These are phyloP conservation scores for Umbellularia californica DNA, from an alignment of 164 flowering plant species.

Conservation along the genomic window DNA sequence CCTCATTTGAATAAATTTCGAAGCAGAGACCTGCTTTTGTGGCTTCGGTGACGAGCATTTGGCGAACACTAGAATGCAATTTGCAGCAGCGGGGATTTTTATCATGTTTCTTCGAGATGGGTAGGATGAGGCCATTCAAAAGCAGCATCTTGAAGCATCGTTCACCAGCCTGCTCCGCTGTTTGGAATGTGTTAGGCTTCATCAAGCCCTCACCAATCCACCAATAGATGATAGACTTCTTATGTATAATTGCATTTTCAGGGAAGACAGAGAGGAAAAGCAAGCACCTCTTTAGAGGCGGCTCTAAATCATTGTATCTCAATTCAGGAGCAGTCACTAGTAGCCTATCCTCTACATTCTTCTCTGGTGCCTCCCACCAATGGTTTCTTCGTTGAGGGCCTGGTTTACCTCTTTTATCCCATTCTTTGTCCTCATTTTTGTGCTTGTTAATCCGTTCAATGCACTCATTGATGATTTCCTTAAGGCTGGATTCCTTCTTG, in stretches of 20 bases:
- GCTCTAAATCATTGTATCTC: neutral
- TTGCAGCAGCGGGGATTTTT: constrained; percentile 6
- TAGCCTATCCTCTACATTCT: neutral
- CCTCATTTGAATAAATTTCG: constrained; percentile 3
- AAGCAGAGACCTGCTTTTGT: constrained; percentile 11
- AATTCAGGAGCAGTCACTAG: neutral
- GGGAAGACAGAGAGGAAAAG: constrained; percentile 41
- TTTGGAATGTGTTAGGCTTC: neutral
- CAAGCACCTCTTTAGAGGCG: constrained; percentile 22
- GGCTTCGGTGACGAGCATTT: constrained; percentile 13
- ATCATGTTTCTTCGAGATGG: constrained; percentile 11
- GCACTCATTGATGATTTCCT: neutral
- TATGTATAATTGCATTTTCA: constrained; percentile 20
- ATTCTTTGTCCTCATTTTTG: neutral
- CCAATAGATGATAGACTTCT: constrained; percentile 33
- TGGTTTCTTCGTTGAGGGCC: neutral
- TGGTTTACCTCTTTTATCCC: neutral
- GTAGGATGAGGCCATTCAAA: constrained; percentile 23
- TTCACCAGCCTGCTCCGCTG: constrained; percentile 16
- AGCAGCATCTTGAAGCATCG: constrained; percentile 6
- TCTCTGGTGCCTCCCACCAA: neutral
- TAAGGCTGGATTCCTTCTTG: neutral
- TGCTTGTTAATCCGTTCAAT: too few species aligned
- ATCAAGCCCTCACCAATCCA: constrained; percentile 41
- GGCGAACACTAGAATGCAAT: constrained; percentile 23